Evolutionary conservation across 2,329 filamentous ascomycete species (phyloP).

Genomic region (Fusarium armeniacum): DNA sequence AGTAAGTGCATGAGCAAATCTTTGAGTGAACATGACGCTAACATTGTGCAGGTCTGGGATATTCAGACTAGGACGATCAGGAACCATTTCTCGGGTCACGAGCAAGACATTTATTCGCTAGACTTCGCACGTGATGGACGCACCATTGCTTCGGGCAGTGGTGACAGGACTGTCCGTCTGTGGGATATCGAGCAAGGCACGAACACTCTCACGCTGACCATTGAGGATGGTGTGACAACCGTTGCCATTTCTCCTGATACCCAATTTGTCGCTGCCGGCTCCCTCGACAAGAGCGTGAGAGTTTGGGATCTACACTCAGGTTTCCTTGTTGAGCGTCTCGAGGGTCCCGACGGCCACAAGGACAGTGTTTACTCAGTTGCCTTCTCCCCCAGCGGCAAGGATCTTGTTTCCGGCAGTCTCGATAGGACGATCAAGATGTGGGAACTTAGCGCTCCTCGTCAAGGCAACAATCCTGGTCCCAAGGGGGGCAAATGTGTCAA

Average conservation of each 20-base stretch:
- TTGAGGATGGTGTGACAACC: slow-evolving; percentile 97
- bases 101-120: slow-evolving; percentile 97
- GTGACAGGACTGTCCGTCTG: slow-evolving; percentile 92
- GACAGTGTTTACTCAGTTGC: slow-evolving; percentile 97
- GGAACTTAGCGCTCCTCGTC: slow-evolving; percentile 84
- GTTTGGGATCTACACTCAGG: slow-evolving; percentile 95
- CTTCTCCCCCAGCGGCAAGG: slow-evolving; percentile 92
- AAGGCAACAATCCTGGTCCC: slow-evolving; percentile 74
- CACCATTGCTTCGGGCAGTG: slow-evolving; percentile 94
- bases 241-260: slow-evolving; percentile 97
- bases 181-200: slow-evolving; percentile 93
- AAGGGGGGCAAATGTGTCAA: slow-evolving; percentile 95
- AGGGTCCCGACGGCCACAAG: slow-evolving; percentile 94
- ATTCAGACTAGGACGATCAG: slow-evolving; percentile 86
- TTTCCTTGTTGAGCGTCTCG: slow-evolving; percentile 89
- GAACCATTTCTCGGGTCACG: slow-evolving; percentile 94
- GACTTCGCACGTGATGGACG: slow-evolving; percentile 95
- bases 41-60: slow-evolving; percentile 86
- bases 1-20: slow-evolving; percentile 67
- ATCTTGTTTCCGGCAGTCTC: slow-evolving; percentile 92
- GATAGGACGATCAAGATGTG: slow-evolving; percentile 99
- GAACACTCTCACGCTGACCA: slow-evolving; percentile 86
- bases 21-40: slow-evolving; percentile 16
- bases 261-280: slow-evolving; percentile 93
- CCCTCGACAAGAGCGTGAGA: slow-evolving; percentile 95